Percentiles rank a stretch among this genome's conserved stretches.
Conservation (phyloP, 441 rosid genomes). For the Raphanus hybrid region DNA sequence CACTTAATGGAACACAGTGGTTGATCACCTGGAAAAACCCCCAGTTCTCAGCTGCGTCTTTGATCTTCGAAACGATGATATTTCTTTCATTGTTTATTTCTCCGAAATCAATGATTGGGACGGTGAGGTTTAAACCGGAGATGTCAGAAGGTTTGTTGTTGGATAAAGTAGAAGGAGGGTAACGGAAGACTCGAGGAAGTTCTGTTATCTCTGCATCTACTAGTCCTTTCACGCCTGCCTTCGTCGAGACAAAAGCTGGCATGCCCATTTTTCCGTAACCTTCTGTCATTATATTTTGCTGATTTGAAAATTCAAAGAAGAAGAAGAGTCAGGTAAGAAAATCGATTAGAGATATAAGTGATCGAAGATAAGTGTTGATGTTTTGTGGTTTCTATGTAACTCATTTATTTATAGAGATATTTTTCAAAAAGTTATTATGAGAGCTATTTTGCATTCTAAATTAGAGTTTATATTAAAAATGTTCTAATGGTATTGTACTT, state of each 20-base stretch:
- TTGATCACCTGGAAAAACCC: constrained; percentile 45
- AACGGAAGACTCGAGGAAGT: constrained; percentile 28
- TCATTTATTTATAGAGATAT: not conserved
- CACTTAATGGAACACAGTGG: constrained; percentile 47
- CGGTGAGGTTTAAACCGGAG: constrained; percentile 15
- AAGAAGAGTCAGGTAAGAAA: not conserved
- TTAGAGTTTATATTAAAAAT: no score
- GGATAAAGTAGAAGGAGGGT: constrained; percentile 5
- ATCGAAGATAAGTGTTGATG: not conserved
- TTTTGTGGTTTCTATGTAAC: not conserved
- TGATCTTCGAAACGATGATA: constrained; percentile 21
- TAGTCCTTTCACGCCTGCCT: constrained; percentile 28
- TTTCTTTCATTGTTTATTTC: constrained; percentile 3
- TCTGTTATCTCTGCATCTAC: constrained; percentile 24
- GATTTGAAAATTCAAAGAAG: not conserved
- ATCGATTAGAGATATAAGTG: not conserved
- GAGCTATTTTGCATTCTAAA: no score
- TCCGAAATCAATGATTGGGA: constrained; percentile 44
- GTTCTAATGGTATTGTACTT: no score
- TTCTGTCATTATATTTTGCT: no score
- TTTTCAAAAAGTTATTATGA: no score
- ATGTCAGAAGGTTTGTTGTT: constrained; percentile 7
- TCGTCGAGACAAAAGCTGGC: not conserved
- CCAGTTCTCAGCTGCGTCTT: constrained; percentile 39
- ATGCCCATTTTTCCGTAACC: not conserved